Evolutionary conservation across 352 stramenopile species (phyloP), one percentile per base, ranked within the genome.

Genomic region (Blastocystis sp.): DNA sequence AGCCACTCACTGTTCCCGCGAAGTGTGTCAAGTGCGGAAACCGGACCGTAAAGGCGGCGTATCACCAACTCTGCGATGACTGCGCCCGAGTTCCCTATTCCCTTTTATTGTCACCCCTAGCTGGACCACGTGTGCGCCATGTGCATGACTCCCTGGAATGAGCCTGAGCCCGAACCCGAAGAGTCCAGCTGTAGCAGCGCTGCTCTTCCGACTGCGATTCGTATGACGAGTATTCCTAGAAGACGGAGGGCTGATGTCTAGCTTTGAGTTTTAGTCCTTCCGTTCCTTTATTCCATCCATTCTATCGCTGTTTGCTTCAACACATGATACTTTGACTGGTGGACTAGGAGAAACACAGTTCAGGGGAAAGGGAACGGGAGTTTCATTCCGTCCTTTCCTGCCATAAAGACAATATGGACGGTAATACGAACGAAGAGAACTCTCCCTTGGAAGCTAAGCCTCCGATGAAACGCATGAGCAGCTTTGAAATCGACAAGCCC

Each of bases 1-100:
- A 97, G 89, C 95, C 96, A 65, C 90, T 97, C 62, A 97, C 95
- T 61, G 93, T 97, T 91, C 95, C 95, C 19, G 93, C 90, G 23
- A 97, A 93, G 59, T 98, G 96, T 1, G 67, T 65, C 2, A 88
- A 67, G 67, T 88, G 78, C 60, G 78, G 78, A 53, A 62, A 88
- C 34, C 60, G 78, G 43, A 88, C 62, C 23, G 78, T 88, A 34
- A 88, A 88, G 34, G 78, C 78, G 5, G 78, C 78, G 3, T 88
- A 88, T 61, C 78, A 88, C 61, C 64, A 88, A 19, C 23, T 61
- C 34, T 88, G 78, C 4, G 67, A 88, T 23, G 78, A 88, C 41
- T 88, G 78, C 23, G 64, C 78, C 40, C 23, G 67, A 52, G 78
- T 88, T 38, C 5, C 10, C 10, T 17, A 41, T 71, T 21, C 9